Base-by-base conservation (phyloP, 2,329 filamentous ascomycete species). In the Alternaria sp. region DNA sequence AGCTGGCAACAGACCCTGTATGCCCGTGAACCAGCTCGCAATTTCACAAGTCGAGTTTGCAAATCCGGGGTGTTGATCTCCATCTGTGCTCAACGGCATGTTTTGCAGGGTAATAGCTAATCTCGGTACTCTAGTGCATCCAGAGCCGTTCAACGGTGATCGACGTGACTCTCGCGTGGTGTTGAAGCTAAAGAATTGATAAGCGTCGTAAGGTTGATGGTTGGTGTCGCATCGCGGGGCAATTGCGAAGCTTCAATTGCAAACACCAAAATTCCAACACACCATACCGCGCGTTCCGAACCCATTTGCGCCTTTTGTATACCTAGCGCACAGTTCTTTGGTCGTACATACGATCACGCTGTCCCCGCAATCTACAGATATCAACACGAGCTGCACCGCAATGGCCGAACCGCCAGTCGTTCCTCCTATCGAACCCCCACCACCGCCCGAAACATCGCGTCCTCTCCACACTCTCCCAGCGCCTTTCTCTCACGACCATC, bases 401-500 rank as follows among this genome's bases (percentile, higher is more conserved):
- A 72, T 71, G 68, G 49, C 69, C 39, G 68, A 68, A 40, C 67
- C 71, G n/a, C 58, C 54, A 24, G 55, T 60, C 26, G 62, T 61
- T 21, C 62, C 63, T 10, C 69, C 68, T 13, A 67, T 66, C 37
- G 31, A 51, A 9, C 62, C 67, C 26, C 67, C 67, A 45, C 58
- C 70, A 2, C 53, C 61, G 39, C 65, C 68, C 10, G 44, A 60
- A 3, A 69, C 68, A 34, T 40, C 63, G 7, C 66, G 60, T n/a
- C 71, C 71, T 4, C 59, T 71, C 2, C 72, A 73, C 59, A 69
- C 65, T 2, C 68, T 72, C 37, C 71, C 72, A 0, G 37, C 68
- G 0, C 70, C 72, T 36, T 77, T 77, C 65, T 56, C 62, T 80
- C 85, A 85, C 75, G 81, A 85, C 61, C 81, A 86, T 37, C 87